Conservation (phyloP, 1,139 yeast genomes). For the Sugiyamaella grinbergsii region DNA sequence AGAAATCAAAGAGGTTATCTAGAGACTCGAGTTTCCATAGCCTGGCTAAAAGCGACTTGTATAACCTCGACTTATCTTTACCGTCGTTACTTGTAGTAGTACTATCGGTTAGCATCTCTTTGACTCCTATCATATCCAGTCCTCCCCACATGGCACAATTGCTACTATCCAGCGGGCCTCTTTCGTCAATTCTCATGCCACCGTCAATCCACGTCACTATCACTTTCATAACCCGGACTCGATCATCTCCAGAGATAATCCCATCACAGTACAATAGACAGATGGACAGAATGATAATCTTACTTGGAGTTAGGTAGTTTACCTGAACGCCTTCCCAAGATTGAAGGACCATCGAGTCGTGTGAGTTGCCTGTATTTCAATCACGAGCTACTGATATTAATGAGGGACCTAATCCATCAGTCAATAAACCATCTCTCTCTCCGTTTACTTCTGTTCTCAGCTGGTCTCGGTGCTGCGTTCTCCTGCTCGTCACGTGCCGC, state of each 20-base stretch:
- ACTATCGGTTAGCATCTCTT: background rate
- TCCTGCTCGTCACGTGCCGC: too few relatives aligned
- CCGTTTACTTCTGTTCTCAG: too few relatives aligned
- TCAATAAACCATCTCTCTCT: too few relatives aligned
- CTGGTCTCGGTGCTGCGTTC: too few relatives aligned
- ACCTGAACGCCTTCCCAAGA: constrained; percentile 20
- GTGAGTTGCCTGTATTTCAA: background rate
- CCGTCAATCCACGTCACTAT: constrained; percentile 33
- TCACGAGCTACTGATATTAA: background rate
- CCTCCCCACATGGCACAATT: background rate
- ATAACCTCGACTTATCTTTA: constrained; percentile 11
- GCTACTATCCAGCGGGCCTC: background rate
- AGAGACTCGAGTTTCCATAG: constrained; percentile 26
- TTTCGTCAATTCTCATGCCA: background rate
- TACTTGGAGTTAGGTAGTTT: constrained; percentile 36
- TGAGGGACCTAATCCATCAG: too few relatives aligned
- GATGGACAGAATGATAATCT: constrained; percentile 32
- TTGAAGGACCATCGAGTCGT: constrained; percentile 9
- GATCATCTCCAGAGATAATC: constrained; percentile 23
- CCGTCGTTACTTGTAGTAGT: background rate
- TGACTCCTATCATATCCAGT: background rate
- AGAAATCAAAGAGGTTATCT: constrained; percentile 28
- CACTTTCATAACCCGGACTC: constrained; percentile 30
- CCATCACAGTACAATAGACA: constrained; percentile 34
- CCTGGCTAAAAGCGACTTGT: constrained; percentile 23